Base-by-base conservation (phyloP, 768 basidiomycete genomes). In the Kwoniella newhampshirensis region DNA sequence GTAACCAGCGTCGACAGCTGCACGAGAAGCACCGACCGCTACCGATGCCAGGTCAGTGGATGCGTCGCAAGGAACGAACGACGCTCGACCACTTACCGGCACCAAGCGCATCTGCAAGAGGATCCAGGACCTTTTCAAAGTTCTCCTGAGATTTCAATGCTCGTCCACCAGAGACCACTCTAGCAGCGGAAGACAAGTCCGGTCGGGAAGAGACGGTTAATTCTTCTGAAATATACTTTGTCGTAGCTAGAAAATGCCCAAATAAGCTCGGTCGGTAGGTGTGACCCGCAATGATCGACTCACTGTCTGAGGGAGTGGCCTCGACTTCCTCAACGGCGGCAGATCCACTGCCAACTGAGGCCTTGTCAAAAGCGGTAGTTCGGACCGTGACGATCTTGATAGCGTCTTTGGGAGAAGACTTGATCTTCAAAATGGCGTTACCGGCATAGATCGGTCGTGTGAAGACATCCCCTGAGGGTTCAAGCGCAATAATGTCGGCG, bases 1-100 rank as follows among this genome's bases (percentile, higher is more conserved):
- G 70, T 98, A 98, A 1, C 96, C 96, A 25, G 92, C 90, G 75
- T 99, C 96, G 17, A 99, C 96, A 3, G 96, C 96, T 4, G 96
- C 96, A 51, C 96, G 85, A 18, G 90, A 92, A n/a, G 96, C 96
- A 57, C 96, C 96, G 58, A 99, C 89, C 26, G 94, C 94, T 77
- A 36, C 17, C 5, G 15, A 15, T 48, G 30, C n/a, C n/a, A 59
- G 57, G 35, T 41, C 18, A 1, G 39, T 28, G 5, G 26, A 37
- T 8, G 8, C 18, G 26, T 21, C 11, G n/a, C 21, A 4, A 7
- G 7, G 20, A 7, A 13, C 20, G 15, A 44, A 18, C 23, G 36
- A 25, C 2, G 13, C n/a, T 20, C 21, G 32, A 4, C 20, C 12
- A 42, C 74, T 64, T 21, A 77, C 75, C 76, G 8, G 96, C 96